Evolutionary conservation across 495 filamentous ascomycete species (phyloP).

Genomic region (Lophiostoma macrostomum): DNA sequence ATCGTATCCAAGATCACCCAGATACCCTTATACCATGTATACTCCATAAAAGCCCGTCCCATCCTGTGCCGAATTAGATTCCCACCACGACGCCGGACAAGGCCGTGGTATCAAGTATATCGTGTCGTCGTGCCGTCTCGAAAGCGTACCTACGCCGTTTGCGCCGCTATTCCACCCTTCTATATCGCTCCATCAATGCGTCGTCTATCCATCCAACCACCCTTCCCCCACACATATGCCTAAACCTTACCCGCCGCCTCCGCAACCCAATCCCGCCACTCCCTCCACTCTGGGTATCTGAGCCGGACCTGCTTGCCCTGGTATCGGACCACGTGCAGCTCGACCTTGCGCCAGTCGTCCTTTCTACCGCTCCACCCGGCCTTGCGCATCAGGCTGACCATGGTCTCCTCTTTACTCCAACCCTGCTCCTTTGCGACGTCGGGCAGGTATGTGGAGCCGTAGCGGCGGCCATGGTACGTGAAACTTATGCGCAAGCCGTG

Average conservation of each 20-base stretch:
- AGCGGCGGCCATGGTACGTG: conserved; percentile 39
- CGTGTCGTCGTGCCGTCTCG: too few relatives aligned
- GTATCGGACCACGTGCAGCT: conserved; percentile 73
- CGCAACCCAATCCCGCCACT: conserved; percentile 72
- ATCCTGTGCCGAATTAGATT: too few relatives aligned
- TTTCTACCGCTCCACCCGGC: conserved; percentile 74
- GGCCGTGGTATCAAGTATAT: too few relatives aligned
- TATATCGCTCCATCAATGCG: too few relatives aligned
- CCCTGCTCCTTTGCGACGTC: conserved; percentile 90
- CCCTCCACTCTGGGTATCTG: conserved; percentile 68
- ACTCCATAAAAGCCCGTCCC: too few relatives aligned
- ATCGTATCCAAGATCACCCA: too few relatives aligned
- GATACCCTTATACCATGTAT: too few relatives aligned
- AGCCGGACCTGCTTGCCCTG: conserved; percentile 72
- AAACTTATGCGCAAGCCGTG: conserved; percentile 68
- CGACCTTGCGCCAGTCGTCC: conserved; percentile 72
- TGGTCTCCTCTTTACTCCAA: conserved; percentile 91
- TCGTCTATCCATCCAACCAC: background rate
- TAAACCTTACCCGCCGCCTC: background rate
- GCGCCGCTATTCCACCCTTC: too few relatives aligned
- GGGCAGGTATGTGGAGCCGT: conserved; percentile 79
- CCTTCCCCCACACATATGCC: background rate
- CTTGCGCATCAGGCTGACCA: conserved; percentile 89
- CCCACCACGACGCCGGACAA: too few relatives aligned
- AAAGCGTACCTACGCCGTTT: too few relatives aligned